Base-by-base conservation (phyloP, 2,329 filamentous ascomycete genomes). In the Cladosporium sp. region DNA sequence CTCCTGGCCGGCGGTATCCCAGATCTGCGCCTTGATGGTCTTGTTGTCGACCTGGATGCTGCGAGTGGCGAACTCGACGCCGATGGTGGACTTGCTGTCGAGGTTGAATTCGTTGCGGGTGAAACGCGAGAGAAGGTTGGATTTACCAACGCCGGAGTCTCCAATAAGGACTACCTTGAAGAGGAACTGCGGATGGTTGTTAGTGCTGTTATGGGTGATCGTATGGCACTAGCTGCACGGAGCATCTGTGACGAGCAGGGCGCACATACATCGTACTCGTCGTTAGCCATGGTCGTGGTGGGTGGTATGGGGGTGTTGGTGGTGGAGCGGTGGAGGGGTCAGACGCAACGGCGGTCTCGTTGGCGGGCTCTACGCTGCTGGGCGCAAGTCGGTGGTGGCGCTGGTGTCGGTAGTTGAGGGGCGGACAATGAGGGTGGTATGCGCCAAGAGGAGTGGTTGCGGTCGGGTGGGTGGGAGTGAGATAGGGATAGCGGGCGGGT, bases 111-210 rank as follows among this genome's bases (percentile, higher is more conserved):
- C 95, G 82, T 99, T 98, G 80, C 95, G 93, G 75, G 95, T 98
- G 88, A 99, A 99, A 82, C 96, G 91, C 84, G 93, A 97, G 83
- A 99, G 87, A 75, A 99, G 92, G 84, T 99, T 99, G 85, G 95
- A 99, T 87, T 99, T 99, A 85, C 95, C 95, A 82, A 99, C 95
- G 76, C 95, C 95, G 73, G 93, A 97, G 84, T 99, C 95, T 88
- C 95, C 95, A 80, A 99, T 99, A 81, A 99, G 86, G 79, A 99
- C 95, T 79, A 98, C 94, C 91, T 99, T 98, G 89, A 99, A 99
- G 79, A 98, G 92, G 81, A 98, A 98, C 93, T 97, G 80, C 71
- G 23, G 18, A 26, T 46, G 33, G 12, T 4, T 60, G 72, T 80
- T 71, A 80, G 76, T 74, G 76, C 75, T 68, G 75, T 69, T 26